Evolutionary conservation across 2,329 filamentous ascomycete species (phyloP).

Genomic region (Volutella citrinella): DNA sequence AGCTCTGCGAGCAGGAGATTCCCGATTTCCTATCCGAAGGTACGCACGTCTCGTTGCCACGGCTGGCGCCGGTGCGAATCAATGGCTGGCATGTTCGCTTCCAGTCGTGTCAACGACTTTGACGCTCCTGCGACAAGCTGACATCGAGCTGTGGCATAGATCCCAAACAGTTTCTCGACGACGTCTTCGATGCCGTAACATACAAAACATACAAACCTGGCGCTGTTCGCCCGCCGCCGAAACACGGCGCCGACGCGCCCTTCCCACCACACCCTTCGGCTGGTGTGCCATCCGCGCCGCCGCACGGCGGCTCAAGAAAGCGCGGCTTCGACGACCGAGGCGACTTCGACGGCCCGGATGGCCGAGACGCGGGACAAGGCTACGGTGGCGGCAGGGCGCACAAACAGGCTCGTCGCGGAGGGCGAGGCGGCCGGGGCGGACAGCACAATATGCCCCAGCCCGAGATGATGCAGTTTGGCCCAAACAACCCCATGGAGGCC

Average conservation of each 20-base stretch:
- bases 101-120: no score
- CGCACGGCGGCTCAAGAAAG: conserved; percentile 30
- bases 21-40: conserved; percentile 73
- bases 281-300: no score
- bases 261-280: no score
- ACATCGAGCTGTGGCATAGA: no score
- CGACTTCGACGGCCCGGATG: conserved; percentile 15
- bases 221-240: conserved; percentile 43
- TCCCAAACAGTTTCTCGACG: conserved; percentile 59
- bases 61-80: not conserved
- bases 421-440: conserved; percentile 38
- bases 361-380: conserved; percentile 23
- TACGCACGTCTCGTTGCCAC: conserved; percentile 8
- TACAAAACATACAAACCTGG: conserved; percentile 61
- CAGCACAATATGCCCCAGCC: conserved; percentile 18
- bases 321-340: conserved; percentile 33
- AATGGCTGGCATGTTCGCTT: conserved; percentile 17
- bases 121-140: no score
- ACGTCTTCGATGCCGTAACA: conserved; percentile 65
- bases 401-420: conserved; percentile 61
- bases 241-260: conserved; percentile 13
- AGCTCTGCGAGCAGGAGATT: conserved; percentile 68
- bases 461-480: conserved; percentile 50
- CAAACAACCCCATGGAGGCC: conserved; percentile 58
- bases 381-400: conserved; percentile 40